These are phyloP conservation scores for Scutellaria baicalensis DNA, from an alignment of 257 asterid genomes.

Conservation along the genomic window DNA sequence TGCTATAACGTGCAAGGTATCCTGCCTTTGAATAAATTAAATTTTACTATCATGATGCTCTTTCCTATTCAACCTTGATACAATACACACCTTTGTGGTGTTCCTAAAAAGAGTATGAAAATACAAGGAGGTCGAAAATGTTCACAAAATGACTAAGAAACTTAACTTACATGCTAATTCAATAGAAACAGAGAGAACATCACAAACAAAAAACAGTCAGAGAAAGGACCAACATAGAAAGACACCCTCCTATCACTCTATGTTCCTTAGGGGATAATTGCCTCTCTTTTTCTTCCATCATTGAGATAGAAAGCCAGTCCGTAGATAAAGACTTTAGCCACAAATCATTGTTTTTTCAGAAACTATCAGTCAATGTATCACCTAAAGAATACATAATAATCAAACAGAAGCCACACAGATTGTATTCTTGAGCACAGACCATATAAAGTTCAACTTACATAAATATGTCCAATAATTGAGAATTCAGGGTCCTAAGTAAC, in stretches of 20 bases:
- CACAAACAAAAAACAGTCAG: not conserved
- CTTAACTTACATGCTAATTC: not conserved
- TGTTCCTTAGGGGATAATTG: not conserved
- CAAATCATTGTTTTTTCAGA: not conserved
- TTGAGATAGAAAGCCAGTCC: not conserved
- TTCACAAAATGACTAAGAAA: not conserved
- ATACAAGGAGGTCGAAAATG: not conserved
- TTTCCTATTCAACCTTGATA: not conserved
- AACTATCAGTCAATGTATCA: not conserved
- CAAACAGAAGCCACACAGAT: not conserved
- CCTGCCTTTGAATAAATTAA: not conserved
- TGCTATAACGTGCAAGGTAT: not conserved
- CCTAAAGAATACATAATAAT: not conserved
- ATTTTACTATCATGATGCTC: not conserved
- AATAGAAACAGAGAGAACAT: not conserved
- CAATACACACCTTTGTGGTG: not conserved
- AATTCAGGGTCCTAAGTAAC: not conserved
- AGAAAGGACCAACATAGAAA: not conserved
- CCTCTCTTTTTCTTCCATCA: not conserved
- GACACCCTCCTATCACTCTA: not conserved
- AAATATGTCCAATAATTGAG: not conserved
- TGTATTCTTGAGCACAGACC: not conserved
- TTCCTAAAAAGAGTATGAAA: not conserved
- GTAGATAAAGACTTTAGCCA: not conserved
- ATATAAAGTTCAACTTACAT: not conserved